Evolutionary conservation across 1,139 yeast species (phyloP).

Genomic region (Zygosaccharomyces pseudobailii): DNA sequence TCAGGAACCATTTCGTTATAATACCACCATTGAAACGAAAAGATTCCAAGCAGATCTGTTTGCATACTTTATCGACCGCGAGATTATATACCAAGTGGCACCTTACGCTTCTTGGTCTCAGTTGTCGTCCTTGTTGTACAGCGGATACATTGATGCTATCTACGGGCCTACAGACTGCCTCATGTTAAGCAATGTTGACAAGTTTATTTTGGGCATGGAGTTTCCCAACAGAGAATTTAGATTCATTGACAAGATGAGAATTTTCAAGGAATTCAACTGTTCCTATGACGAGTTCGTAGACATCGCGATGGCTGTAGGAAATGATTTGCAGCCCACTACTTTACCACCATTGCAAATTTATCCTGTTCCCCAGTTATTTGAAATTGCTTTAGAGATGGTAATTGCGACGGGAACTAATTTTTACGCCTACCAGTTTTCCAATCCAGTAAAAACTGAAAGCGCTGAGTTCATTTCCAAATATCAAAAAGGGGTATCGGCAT

Average conservation of each 20-base stretch:
- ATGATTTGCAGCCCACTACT: conserved; percentile 63
- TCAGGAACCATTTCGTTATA: conserved; percentile 34
- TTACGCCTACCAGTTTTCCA: conserved; percentile 35
- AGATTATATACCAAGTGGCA: conserved; percentile 66
- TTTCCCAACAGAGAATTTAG: conserved; percentile 56
- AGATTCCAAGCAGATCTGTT: conserved; percentile 55
- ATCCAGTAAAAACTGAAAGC: conserved; percentile 20
- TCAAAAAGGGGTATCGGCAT: conserved; percentile 49
- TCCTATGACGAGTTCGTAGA: conserved; percentile 67
- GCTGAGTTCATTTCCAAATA: conserved; percentile 36
- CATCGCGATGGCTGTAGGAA: conserved; percentile 69
- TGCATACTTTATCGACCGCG: conserved; percentile 50
- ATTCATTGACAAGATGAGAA: conserved; percentile 55
- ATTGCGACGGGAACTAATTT: conserved; percentile 44
- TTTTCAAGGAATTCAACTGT: conserved; percentile 57
- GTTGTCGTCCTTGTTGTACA: conserved; percentile 59
- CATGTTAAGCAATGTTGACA: conserved; percentile 57
- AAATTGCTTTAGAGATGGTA: conserved; percentile 42
- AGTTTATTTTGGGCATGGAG: conserved; percentile 69
- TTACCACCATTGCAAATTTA: conserved; percentile 48
- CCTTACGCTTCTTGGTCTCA: conserved; percentile 85
- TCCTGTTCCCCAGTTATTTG: conserved; percentile 35
- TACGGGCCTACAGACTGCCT: conserved; percentile 82
- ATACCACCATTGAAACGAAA: conserved; percentile 31
- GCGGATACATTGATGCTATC: conserved; percentile 61